phyloP scores from a whole-genome alignment of 345 rosid species.

The Murraya koenigii region DNA sequence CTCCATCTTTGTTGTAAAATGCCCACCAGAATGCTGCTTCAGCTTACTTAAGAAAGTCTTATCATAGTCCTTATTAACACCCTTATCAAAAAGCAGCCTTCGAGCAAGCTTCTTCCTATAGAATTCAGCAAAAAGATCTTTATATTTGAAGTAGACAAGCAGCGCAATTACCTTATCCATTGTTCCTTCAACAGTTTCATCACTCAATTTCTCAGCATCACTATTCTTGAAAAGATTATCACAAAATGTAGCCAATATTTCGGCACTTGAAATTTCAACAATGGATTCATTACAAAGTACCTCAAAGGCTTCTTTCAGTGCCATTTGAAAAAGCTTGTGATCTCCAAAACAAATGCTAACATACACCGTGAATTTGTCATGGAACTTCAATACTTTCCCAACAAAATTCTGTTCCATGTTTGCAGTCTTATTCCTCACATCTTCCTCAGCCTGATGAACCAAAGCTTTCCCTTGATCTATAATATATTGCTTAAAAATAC shows the following conservation, averaged over 20 bases:
- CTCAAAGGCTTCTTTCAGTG: slow-evolving; percentile 40
- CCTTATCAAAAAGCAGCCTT: slow-evolving; percentile 38
- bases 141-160: slow-evolving; percentile 34
- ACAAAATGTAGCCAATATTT: slow-evolving; percentile 37
- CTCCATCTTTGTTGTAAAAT: slow-evolving; percentile 74
- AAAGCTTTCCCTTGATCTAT: slow-evolving; percentile 34
- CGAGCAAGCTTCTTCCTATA: slow-evolving; percentile 64
- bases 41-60: slow-evolving; percentile 6
- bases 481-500: slow-evolving; percentile 27
- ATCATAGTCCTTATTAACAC: neutral
- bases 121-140: slow-evolving; percentile 41
- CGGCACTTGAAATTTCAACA: slow-evolving; percentile 35
- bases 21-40: slow-evolving; percentile 64
- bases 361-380: slow-evolving; percentile 35
- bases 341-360: slow-evolving; percentile 33
- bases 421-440: neutral
- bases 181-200: slow-evolving; percentile 43
- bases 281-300: slow-evolving; percentile 34
- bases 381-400: slow-evolving; percentile 39
- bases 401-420: slow-evolving; percentile 31
- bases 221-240: slow-evolving; percentile 42
- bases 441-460: slow-evolving; percentile 43
- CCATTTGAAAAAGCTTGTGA: slow-evolving; percentile 41
- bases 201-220: slow-evolving; percentile 38
- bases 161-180: slow-evolving; percentile 39